phyloP scores from a whole-genome alignment of 495 filamentous ascomycete species.

The Cercophora scortea region DNA sequence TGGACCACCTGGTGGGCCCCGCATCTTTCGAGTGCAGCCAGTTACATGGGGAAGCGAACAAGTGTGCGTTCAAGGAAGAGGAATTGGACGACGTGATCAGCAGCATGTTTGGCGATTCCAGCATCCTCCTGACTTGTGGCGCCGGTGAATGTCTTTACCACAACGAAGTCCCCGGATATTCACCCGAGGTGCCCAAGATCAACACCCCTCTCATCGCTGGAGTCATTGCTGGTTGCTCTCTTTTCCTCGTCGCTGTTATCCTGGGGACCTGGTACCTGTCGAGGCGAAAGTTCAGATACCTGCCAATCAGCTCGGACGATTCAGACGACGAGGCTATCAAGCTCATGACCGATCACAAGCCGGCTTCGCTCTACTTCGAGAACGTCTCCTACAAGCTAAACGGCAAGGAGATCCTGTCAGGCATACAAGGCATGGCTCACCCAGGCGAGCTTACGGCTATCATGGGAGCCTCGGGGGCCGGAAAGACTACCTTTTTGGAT shows the following conservation, averaged over 20 bases:
- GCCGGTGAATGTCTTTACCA: constrained; percentile 88
- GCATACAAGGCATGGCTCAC: constrained; percentile 74
- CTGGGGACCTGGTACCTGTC: constrained; percentile 85
- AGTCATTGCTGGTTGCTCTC: constrained; percentile 77
- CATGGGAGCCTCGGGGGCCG: constrained; percentile 96
- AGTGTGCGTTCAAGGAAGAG: constrained; percentile 80
- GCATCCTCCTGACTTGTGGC: constrained; percentile 73
- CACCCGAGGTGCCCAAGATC: constrained; percentile 84
- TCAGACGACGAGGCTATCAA: constrained; percentile 83
- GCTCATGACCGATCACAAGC: constrained; percentile 84
- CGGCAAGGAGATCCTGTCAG: constrained; percentile 75
- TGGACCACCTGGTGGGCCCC: constrained; percentile 72
- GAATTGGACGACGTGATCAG: constrained; percentile 85
- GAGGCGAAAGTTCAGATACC: constrained; percentile 60
- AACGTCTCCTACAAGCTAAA: constrained; percentile 82
- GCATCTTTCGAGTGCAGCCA: constrained; percentile 71
- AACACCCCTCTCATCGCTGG: constrained; percentile 95
- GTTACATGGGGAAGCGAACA: constrained; percentile 47
- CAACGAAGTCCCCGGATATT: constrained; percentile 86
- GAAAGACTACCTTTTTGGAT: constrained; percentile 96
- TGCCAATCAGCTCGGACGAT: constrained; percentile 74
- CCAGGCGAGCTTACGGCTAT: constrained; percentile 92
- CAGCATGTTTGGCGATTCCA: constrained; percentile 80
- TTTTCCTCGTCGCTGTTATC: constrained; percentile 83
- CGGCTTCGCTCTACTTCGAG: constrained; percentile 80